phyloP scores from a whole-genome alignment of 371 early-diverging fungal species.

The Mortierella sp. region DNA sequence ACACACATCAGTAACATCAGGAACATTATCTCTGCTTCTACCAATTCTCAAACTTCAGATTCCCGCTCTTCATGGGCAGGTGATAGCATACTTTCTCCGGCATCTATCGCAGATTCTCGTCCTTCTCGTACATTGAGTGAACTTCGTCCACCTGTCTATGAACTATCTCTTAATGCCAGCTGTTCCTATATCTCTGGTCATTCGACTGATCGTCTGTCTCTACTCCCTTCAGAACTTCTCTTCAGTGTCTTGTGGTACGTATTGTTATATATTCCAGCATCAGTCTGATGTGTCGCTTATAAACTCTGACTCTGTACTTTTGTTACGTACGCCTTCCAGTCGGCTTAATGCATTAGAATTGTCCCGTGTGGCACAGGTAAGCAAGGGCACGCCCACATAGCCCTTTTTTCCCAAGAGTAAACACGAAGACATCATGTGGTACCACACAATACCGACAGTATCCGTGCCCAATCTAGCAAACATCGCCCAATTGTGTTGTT shows the following conservation, averaged over 20 bases:
- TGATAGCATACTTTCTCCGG: neutral
- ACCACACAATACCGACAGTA: conserved; percentile 9
- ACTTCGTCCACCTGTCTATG: neutral
- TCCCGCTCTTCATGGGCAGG: neutral
- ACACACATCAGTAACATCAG: neutral
- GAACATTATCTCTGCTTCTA: neutral
- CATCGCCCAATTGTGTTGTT: neutral
- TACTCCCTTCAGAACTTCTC: conserved; percentile 41
- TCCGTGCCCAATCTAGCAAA: conserved; percentile 8
- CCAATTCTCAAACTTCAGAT: neutral
- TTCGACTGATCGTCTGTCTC: conserved; percentile 21
- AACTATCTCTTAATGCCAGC: neutral
- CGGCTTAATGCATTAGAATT: conserved; percentile 41
- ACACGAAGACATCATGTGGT: conserved; percentile 16
- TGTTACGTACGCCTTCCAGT: conserved; percentile 18
- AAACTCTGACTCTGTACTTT: neutral
- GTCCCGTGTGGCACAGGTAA: conserved; percentile 52
- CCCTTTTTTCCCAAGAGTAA: conserved; percentile 6
- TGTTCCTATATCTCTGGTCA: neutral
- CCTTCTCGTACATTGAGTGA: neutral
- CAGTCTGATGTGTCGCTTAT: neutral
- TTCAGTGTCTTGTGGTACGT: conserved; percentile 44
- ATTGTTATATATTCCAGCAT: neutral
- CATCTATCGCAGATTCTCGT: neutral
- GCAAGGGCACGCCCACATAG: neutral